These are phyloP conservation scores for Alternaria postmessia DNA, from an alignment of 2,329 filamentous ascomycete species.

Conservation along the genomic window DNA sequence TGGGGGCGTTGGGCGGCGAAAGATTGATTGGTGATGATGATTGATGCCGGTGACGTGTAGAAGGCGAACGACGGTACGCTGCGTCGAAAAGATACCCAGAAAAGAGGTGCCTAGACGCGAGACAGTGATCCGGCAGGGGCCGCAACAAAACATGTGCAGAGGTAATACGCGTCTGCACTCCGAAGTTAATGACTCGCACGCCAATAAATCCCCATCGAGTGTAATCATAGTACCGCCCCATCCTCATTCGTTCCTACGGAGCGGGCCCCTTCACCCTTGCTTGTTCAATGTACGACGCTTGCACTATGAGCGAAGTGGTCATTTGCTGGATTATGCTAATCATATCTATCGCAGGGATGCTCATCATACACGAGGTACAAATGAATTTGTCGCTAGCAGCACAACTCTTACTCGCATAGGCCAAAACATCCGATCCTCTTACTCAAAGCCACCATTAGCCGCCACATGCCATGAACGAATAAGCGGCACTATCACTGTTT, in stretches of 20 bases:
- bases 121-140: slow-evolving; percentile 25
- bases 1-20: background rate
- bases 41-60: slow-evolving; percentile 29
- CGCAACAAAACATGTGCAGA: slow-evolving; percentile 25
- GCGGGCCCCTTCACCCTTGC: slow-evolving; percentile 37
- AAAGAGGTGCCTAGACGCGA: slow-evolving; percentile 22
- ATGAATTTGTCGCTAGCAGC: slow-evolving; percentile 24
- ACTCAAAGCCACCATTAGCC: slow-evolving; percentile 23
- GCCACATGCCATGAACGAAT: slow-evolving; percentile 26
- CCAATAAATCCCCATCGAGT: slow-evolving; percentile 31
- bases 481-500: slow-evolving; percentile 23
- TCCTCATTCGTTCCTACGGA: slow-evolving; percentile 33
- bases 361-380: slow-evolving; percentile 17
- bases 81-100: slow-evolving; percentile 29
- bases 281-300: slow-evolving; percentile 36
- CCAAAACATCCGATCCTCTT: slow-evolving; percentile 32
- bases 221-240: slow-evolving; percentile 38
- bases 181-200: slow-evolving; percentile 38
- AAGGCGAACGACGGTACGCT: slow-evolving; percentile 21
- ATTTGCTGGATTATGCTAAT: slow-evolving; percentile 35
- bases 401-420: slow-evolving; percentile 27
- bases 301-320: slow-evolving; percentile 23
- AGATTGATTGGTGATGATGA: slow-evolving; percentile 12
- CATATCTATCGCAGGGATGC: slow-evolving; percentile 12
- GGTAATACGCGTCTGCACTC: slow-evolving; percentile 32